A percentile compares a stretch with the other conserved stretches of the same genome.
phyloP scores from a whole-genome alignment of 768 basidiomycete genomes.

The Tylopilus balloui region DNA sequence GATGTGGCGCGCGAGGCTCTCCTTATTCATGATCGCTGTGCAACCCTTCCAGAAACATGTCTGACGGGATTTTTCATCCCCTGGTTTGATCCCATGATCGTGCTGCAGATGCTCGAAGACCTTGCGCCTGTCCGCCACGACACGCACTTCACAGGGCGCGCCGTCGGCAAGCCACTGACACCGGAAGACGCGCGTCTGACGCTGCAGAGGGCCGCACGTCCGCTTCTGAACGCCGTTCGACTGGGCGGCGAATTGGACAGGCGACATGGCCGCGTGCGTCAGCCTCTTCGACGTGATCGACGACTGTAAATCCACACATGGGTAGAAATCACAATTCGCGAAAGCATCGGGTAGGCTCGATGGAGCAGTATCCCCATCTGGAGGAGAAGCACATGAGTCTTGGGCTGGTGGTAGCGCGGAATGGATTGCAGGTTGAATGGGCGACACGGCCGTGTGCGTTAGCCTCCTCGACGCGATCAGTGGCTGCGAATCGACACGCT shows the following conservation, averaged over 20 bases:
- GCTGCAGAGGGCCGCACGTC: not conserved
- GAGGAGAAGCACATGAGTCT: not conserved
- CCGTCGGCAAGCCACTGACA: slow-evolving; percentile 17
- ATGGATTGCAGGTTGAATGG: no score
- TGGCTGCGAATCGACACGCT: no score
- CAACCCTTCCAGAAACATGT: slow-evolving; percentile 22
- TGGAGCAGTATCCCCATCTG: not conserved
- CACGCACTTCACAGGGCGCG: not conserved
- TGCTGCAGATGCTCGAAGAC: slow-evolving; percentile 17
- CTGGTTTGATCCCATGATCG: slow-evolving; percentile 8
- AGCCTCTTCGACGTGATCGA: not conserved
- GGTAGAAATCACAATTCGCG: not conserved
- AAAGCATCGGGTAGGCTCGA: not conserved
- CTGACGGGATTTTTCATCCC: slow-evolving; percentile 16
- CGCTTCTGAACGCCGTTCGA: not conserved
- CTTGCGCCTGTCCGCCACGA: slow-evolving; percentile 13
- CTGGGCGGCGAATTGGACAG: not conserved
- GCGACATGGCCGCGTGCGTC: not conserved
- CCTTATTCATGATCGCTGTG: slow-evolving; percentile 20
- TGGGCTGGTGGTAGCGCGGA: no score
- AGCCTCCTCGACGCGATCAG: no score
- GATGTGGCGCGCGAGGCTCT: slow-evolving; percentile 28
- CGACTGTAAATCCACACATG: not conserved
- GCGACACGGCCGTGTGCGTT: no score
- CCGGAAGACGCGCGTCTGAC: not conserved